These are phyloP conservation scores for Phytopythium litorale DNA, from an alignment of 352 stramenopile species.

Conservation along the genomic window DNA sequence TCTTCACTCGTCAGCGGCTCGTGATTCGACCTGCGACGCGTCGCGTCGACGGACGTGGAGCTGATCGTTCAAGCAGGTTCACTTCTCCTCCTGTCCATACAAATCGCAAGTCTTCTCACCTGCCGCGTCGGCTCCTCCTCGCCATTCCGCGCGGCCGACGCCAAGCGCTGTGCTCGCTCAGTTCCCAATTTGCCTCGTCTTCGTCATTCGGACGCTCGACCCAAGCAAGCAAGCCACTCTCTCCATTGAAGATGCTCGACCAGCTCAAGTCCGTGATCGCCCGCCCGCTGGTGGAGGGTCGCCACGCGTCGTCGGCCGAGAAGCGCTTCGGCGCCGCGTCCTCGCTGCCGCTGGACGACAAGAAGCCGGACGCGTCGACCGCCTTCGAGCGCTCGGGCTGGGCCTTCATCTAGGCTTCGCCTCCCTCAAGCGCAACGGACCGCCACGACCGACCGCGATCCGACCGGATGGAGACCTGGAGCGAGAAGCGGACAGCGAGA, in stretches of 20 bases:
- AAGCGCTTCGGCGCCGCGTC: constrained; percentile 28
- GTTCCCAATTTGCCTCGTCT: constrained; percentile 37
- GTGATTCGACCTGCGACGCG: constrained; percentile 9
- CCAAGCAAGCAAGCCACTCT: constrained; percentile 7
- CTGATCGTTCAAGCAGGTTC: neutral
- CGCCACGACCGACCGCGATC: neutral
- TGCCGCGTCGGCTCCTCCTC: neutral
- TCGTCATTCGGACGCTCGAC: constrained; percentile 13
- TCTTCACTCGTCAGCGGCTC: neutral
- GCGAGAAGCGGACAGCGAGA: neutral
- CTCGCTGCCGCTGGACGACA: constrained; percentile 28
- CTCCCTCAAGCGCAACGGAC: neutral
- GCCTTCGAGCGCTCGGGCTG: constrained; percentile 75
- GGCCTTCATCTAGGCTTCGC: constrained; percentile 57
- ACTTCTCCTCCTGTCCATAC: neutral
- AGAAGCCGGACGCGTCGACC: constrained; percentile 53
- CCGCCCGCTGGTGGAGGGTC: constrained; percentile 23
- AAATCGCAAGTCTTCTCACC: neutral
- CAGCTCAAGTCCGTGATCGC: constrained; percentile 68
- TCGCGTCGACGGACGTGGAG: constrained; percentile 9
- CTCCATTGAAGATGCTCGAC: constrained; percentile 46
- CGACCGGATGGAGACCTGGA: neutral
- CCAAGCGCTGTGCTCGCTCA: constrained; percentile 9
- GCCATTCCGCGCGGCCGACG: too few species aligned
- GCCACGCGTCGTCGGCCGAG: constrained; percentile 21